phyloP scores from a whole-genome alignment of 805 yeast species.

The Blastobotrys chiropterorum region DNA sequence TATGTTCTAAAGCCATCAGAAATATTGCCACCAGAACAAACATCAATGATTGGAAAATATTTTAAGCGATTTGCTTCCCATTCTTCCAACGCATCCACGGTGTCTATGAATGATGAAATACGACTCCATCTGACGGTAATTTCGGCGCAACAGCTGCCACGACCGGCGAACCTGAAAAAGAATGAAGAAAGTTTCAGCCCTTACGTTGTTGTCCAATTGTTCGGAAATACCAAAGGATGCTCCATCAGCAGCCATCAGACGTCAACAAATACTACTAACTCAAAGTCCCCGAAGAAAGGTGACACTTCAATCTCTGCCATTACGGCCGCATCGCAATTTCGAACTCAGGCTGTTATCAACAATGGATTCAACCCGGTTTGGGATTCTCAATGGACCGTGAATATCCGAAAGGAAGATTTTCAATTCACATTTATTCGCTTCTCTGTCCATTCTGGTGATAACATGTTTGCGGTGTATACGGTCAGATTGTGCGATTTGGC shows the following conservation, averaged over 20 bases:
- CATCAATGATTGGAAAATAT: too few species aligned
- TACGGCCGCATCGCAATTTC: constrained; percentile 10
- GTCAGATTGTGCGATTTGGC: constrained; percentile 57
- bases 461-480: constrained; percentile 52
- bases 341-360: constrained; percentile 23
- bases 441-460: constrained; percentile 29
- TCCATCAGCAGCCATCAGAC: not conserved
- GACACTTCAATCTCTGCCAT: constrained; percentile 4
- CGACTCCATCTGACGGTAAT: constrained; percentile 43
- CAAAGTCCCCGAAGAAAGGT: not conserved
- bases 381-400: constrained; percentile 51
- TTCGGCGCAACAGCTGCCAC: constrained; percentile 83
- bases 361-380: constrained; percentile 89
- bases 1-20: constrained; percentile 70
- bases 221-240: constrained; percentile 33
- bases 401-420: constrained; percentile 26
- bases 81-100: too few species aligned
- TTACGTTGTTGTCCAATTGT: constrained; percentile 52
- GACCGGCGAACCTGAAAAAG: constrained; percentile 49
- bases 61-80: too few species aligned
- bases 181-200: constrained; percentile 53
- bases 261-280: too few species aligned
- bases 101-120: too few species aligned
- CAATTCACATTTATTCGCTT: constrained; percentile 34
- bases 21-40: not conserved